Base-by-base conservation (phyloP, 2,329 filamentous ascomycete species). In the Talaromyces sp. region DNA sequence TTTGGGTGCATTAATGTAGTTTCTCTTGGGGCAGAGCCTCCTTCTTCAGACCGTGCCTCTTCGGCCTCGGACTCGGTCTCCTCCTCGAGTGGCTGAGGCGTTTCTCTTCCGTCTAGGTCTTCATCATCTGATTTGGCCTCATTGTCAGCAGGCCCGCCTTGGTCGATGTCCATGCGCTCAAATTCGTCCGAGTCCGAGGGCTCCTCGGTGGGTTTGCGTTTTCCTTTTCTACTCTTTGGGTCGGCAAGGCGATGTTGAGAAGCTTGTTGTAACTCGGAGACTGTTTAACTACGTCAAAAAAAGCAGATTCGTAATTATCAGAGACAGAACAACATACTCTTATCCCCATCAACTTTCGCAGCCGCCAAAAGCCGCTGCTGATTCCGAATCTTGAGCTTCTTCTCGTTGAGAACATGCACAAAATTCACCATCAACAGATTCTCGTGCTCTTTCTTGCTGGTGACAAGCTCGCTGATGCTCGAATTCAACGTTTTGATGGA, bases 351-450 rank as follows among this genome's bases (percentile, higher is more conserved):
- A 19, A 78, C 64, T 58, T 81, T 81, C 9, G 80, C 81, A 31
- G 77, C 75, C 17, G 79, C 78, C 14, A 87, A 68, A 6, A 86
- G 70, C 24, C 84, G 78, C 67, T 84, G 83, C 69, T 86, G 84
- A 65, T 86, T 85, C 55, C 85, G 75, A 55, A 87, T 86, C 68
- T 87, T 87, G 6, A 84, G 75, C 73, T 87, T 87, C 73, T 88
- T 88, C 63, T 82, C 80, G 61, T 88, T 87, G 9, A 88, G 72
- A 26, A 88, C 67, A 54, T 80, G 78, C 58, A 78, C 78, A 63
- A 86, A 86, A 67, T 85, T 85, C 59, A 78, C 75, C n/a, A 87
- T 70, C 64, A 87, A 71, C 52, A 81, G 78, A 19, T 80, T 76
- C 64, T 88, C 84, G 62, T 86, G 80, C 56, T 82, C 79, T 63